phyloP scores from a whole-genome alignment of 768 basidiomycete species.

The Sarcodon sp. region DNA sequence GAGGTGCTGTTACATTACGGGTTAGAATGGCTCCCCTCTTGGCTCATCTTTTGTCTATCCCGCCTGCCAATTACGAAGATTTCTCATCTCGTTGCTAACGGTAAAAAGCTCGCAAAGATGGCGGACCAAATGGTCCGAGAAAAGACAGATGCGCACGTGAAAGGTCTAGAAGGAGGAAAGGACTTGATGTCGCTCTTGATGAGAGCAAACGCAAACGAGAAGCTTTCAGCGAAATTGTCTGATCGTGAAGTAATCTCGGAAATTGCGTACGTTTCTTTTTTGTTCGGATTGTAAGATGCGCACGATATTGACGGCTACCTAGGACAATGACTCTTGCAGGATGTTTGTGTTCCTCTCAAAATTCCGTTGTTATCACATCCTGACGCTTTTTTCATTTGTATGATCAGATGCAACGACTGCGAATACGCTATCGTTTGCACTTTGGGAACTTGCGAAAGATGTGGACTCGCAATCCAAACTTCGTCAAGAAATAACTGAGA shows the following conservation, averaged over 20 bases:
- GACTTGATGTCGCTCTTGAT: constrained; percentile 3
- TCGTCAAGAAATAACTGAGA: constrained; percentile 14
- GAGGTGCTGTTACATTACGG: too few species aligned
- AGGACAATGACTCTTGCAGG: too few species aligned
- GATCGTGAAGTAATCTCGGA: constrained; percentile 19
- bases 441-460: constrained; percentile 17
- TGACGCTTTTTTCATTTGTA: too few species aligned
- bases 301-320: not conserved
- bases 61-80: too few species aligned
- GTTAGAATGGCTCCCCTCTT: too few species aligned
- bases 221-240: constrained; percentile 14
- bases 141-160: too few species aligned
- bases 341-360: not conserved
- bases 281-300: not conserved
- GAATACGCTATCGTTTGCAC: constrained; percentile 14
- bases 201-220: constrained; percentile 17
- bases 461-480: constrained; percentile 13
- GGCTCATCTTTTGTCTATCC: too few species aligned
- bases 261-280: constrained; percentile 11
- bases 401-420: constrained; percentile 16
- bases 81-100: too few species aligned
- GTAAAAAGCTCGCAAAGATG: too few species aligned
- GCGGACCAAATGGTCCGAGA: too few species aligned
- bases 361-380: too few species aligned
- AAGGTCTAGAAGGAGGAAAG: too few species aligned